Evolutionary conservation across 176 grass and related monocot species (phyloP).

Genomic region (Rhynchospora pubera): DNA sequence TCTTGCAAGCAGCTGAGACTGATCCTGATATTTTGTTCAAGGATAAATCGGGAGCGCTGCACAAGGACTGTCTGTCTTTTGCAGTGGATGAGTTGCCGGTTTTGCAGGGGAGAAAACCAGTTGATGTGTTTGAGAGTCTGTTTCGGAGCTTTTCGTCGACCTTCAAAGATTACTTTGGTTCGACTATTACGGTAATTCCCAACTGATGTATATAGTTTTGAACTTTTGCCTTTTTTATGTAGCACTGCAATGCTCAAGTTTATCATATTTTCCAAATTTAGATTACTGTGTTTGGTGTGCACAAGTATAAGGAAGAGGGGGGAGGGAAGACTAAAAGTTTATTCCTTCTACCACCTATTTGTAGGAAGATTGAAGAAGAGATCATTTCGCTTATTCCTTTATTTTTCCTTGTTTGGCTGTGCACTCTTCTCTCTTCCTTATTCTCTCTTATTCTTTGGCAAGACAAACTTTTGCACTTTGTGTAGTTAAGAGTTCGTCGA

Average conservation of each 20-base stretch:
- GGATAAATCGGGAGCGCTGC: constrained; percentile 25
- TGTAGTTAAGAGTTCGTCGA: neutral
- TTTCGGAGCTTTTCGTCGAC: constrained; percentile 47
- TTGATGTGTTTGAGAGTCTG: constrained; percentile 65
- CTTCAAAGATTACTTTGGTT: constrained; percentile 56
- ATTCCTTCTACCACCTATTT: no score
- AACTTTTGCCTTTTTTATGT: neutral
- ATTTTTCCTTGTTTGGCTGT: no score
- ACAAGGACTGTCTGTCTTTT: constrained; percentile 63
- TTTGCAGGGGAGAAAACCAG: constrained; percentile 46
- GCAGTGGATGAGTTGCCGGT: constrained; percentile 74
- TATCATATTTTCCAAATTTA: neutral
- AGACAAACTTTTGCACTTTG: neutral
- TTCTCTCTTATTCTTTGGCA: no score
- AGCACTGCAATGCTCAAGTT: neutral
- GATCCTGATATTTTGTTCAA: constrained; percentile 76
- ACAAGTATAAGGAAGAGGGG: no score
- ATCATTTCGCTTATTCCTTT: no score
- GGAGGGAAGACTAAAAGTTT: no score
- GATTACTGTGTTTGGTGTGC: neutral
- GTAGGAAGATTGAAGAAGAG: no score
- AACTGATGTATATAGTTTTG: neutral
- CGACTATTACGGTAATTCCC: constrained; percentile 50
- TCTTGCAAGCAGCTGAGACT: constrained; percentile 23
- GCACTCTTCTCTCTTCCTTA: no score